These are phyloP conservation scores for Grosmannia clavigera DNA, from an alignment of 2,329 filamentous ascomycete genomes.

Conservation along the genomic window DNA sequence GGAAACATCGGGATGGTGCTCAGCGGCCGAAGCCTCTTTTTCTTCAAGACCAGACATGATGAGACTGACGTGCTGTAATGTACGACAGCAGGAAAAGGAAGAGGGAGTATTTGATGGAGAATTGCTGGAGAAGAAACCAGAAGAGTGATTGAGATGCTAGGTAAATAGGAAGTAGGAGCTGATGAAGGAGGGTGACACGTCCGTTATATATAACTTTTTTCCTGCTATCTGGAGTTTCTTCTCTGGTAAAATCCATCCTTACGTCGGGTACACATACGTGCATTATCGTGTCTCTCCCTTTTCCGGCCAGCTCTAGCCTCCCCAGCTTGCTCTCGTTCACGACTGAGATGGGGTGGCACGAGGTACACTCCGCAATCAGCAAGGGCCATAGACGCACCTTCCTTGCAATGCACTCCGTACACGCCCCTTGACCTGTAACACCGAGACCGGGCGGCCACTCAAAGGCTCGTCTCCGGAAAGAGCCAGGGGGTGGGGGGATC, in stretches of 20 bases:
- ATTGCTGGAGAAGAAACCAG: not conserved
- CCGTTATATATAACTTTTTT: not conserved
- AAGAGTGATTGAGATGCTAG: not conserved
- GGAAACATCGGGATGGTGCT: slow-evolving; percentile 14
- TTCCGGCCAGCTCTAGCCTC: not conserved
- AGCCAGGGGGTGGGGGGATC: not conserved
- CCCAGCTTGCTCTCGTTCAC: not conserved
- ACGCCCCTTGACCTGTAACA: not conserved
- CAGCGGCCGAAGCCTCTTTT: slow-evolving; percentile 5
- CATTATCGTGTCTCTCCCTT: not conserved
- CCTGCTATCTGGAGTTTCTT: not conserved
- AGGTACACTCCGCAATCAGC: not conserved
- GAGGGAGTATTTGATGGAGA: not conserved
- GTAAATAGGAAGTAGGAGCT: too few species aligned
- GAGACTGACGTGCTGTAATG: not conserved
- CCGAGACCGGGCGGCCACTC: not conserved
- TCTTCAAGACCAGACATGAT: slow-evolving; percentile 8
- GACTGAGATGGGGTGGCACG: not conserved
- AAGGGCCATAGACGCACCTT: not conserved
- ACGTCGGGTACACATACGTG: not conserved
- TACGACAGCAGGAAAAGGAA: not conserved
- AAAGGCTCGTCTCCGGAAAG: not conserved
- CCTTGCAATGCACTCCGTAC: not conserved
- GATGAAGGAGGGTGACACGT: not conserved
- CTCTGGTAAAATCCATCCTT: not conserved